Conservation (phyloP, 306 rosid genomes). For the Malus sylvestris region DNA sequence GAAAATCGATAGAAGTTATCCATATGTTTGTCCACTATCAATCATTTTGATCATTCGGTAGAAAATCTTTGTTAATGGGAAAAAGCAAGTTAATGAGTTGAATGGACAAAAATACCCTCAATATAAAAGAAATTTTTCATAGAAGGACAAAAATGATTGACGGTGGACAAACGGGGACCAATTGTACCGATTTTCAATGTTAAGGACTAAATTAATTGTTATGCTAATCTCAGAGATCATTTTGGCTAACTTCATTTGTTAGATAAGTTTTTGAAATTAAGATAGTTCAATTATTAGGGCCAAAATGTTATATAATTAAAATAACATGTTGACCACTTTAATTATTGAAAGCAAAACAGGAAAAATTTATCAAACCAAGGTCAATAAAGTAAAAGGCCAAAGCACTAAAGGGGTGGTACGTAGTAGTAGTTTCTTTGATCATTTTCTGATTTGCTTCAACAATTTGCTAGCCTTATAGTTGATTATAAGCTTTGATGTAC, state of each 20-base stretch:
- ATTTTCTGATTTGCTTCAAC: not conserved
- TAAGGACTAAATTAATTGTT: too few species aligned
- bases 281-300: not conserved
- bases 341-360: not conserved
- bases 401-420: constrained; percentile 6
- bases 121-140: too few species aligned
- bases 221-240: too few species aligned
- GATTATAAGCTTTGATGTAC: not conserved
- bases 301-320: not conserved
- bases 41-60: too few species aligned
- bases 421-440: constrained; percentile 16
- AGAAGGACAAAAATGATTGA: too few species aligned
- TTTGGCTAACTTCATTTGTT: not conserved
- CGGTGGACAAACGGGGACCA: too few species aligned
- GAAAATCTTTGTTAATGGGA: too few species aligned
- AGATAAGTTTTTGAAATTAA: not conserved
- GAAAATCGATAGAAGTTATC: too few species aligned
- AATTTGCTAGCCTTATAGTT: not conserved
- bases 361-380: constrained; percentile 8
- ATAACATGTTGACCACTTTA: not conserved
- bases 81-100: too few species aligned
- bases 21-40: too few species aligned
- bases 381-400: constrained; percentile 32
- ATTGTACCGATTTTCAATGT: too few species aligned
- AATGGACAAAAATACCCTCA: too few species aligned